These are phyloP conservation scores for Inga oerstediana DNA, from an alignment of 306 rosid species.

Conservation along the genomic window DNA sequence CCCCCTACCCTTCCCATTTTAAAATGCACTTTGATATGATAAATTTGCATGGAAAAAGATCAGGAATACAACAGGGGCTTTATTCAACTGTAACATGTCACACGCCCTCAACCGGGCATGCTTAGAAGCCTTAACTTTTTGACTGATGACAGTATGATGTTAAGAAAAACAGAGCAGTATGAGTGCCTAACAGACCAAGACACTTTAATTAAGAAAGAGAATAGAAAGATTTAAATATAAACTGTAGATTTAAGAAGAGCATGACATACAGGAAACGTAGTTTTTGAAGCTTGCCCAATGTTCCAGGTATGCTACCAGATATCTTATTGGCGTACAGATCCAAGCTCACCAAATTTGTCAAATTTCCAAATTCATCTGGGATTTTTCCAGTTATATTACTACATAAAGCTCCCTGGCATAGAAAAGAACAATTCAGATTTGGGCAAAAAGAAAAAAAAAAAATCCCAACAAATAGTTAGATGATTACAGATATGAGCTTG, in stretches of 20 bases:
- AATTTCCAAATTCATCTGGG: conserved; percentile 62
- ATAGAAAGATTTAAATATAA: not conserved
- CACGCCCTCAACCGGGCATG: not conserved
- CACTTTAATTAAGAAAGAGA: not conserved
- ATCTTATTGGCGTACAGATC: conserved; percentile 61
- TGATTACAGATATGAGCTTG: not conserved
- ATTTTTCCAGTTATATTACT: conserved; percentile 54
- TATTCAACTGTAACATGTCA: not conserved
- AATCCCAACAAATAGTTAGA: not conserved
- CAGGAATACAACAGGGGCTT: not conserved
- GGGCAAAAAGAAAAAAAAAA: no score
- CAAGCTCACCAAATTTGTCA: conserved; percentile 65
- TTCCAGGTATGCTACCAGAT: conserved; percentile 44
- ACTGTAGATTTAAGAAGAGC: conserved; percentile 29
- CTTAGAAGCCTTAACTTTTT: not conserved
- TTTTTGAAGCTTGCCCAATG: conserved; percentile 42
- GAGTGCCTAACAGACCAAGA: not conserved
- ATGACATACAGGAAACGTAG: conserved; percentile 60
- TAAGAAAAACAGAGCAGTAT: not conserved
- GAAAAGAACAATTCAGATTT: conserved; percentile 13
- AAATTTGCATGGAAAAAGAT: no score
- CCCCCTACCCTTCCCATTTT: not conserved
- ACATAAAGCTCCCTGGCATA: conserved; percentile 60
- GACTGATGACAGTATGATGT: not conserved
- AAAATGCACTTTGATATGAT: no score